Percentiles rank a stretch among this genome's conserved stretches.
Evolutionary conservation across 148 eudicot species (phyloP).

Genomic region (Heliamphora exappendiculata): DNA sequence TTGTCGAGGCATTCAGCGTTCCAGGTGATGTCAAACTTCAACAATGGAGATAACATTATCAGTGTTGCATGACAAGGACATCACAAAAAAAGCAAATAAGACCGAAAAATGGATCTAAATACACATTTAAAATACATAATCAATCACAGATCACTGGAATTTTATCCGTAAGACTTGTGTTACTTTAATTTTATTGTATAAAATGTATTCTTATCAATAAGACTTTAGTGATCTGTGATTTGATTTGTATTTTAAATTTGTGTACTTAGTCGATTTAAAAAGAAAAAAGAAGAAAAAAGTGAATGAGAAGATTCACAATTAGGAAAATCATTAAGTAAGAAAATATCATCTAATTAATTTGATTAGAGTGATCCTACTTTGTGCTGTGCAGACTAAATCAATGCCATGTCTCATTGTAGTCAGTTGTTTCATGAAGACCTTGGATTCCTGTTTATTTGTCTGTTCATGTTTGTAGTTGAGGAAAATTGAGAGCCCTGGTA

Average conservation of each 20-base stretch:
- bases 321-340: constrained; percentile 6
- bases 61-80: constrained; percentile 35
- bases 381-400: constrained; percentile 27
- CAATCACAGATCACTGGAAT: too few species aligned
- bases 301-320: constrained; percentile 4
- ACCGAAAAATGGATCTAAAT: too few species aligned
- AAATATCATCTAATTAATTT: constrained; percentile 22
- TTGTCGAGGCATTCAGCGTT: constrained; percentile 25
- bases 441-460: constrained; percentile 16
- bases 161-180: too few species aligned
- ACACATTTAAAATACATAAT: too few species aligned
- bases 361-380: constrained; percentile 17
- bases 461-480: neutral
- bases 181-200: too few species aligned
- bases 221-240: too few species aligned
- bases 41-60: constrained; percentile 39
- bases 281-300: neutral
- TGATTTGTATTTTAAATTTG: too few species aligned
- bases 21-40: constrained; percentile 28
- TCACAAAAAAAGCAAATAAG: neutral
- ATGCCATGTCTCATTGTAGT: constrained; percentile 23
- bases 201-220: too few species aligned
- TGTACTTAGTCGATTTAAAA: too few species aligned
- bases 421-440: constrained; percentile 9
- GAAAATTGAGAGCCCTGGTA: neutral